phyloP scores from a whole-genome alignment of 2,329 filamentous ascomycete genomes.

The Pochonia chlamydosporia region DNA sequence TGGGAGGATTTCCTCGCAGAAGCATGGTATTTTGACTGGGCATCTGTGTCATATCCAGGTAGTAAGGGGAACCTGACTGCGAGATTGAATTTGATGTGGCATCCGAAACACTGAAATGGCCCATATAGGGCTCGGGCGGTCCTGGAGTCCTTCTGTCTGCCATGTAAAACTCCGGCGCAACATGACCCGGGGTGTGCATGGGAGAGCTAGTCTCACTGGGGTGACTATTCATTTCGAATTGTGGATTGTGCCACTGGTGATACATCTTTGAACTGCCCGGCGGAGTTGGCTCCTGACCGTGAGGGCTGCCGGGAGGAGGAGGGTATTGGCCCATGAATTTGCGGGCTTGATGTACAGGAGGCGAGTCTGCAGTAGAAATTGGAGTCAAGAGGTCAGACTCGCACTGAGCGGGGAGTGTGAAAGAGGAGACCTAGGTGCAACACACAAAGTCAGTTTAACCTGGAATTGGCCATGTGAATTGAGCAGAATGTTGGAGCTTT shows the following conservation, averaged over 20 bases:
- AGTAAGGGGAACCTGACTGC: constrained; percentile 20
- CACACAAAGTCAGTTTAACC: not conserved
- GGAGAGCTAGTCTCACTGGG: constrained; percentile 40
- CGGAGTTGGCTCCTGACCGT: constrained; percentile 40
- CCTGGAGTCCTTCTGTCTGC: constrained; percentile 32
- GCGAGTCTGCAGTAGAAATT: constrained; percentile 42
- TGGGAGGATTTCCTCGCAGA: constrained; percentile 14
- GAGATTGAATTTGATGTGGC: constrained; percentile 16
- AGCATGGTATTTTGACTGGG: constrained; percentile 21
- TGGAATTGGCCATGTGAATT: not conserved
- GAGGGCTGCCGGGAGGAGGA: constrained; percentile 27
- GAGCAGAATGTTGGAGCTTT: not conserved
- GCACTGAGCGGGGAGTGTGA: constrained; percentile 28
- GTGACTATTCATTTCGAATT: constrained; percentile 36
- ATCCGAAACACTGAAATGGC: constrained; percentile 29
- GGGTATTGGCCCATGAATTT: constrained; percentile 37
- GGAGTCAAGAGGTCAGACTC: constrained; percentile 45
- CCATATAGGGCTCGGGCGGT: constrained; percentile 30
- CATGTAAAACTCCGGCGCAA: constrained; percentile 31
- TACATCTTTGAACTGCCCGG: constrained; percentile 43
- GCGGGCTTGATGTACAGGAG: constrained; percentile 37
- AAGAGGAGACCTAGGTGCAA: constrained; percentile 21
- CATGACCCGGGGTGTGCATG: constrained; percentile 33
- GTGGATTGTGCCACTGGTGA: constrained; percentile 28
- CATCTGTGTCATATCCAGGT: constrained; percentile 20